Evolutionary conservation across 2,329 filamentous ascomycete species (phyloP), one percentile per base, ranked within the genome.

Genomic region (Elsinoe necatrix): DNA sequence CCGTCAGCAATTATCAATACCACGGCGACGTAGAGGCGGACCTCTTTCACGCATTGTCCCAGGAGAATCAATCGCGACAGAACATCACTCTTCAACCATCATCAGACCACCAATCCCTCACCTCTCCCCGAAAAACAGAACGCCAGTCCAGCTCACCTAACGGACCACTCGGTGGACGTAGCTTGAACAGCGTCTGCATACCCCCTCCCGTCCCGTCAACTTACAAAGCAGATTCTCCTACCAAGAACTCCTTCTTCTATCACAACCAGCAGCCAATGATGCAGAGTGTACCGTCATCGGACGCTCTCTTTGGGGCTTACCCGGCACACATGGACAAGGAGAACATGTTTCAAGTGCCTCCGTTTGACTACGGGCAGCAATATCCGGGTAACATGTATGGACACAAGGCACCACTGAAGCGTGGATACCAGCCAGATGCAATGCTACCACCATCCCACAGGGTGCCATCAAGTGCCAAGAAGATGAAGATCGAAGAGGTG

Each of bases 21-120:
- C 68, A 70, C 62, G 25, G 18, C 54, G 69, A 75, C 60, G 74
- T 79, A 60, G 77, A 80, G 64, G 74, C 77, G 34, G 80, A 77
- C 57, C 74, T 79, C 52, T 72, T 81, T 34, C 71, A 73, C 62
- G 65, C 73, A 51, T 68, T 73, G 55, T 64, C 67, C 20, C 69
- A 67, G 62, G 71, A 75, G 69, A 70, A 73, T 64, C 73, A 73
- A 21, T 69, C 78, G 63, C 80, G 78, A 71, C 75, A 77, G 60
- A 87, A 87, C 70, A 78, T 85, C 63, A 73, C 84, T 57, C 78
- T 92, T 64, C 83, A 86, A 63, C 85, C 86, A 21, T 73, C 80
- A 55, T 65, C 69, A 59, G 69, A 75, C 64, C 73, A 78, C 65
- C 77, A 75, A 65, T 77, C 77, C 59, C 78, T 75, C 66, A 78